Evolutionary conservation across 495 filamentous ascomycete species (phyloP), one percentile per base, ranked within the genome.

Genomic region (Schizothecium vesticola): DNA sequence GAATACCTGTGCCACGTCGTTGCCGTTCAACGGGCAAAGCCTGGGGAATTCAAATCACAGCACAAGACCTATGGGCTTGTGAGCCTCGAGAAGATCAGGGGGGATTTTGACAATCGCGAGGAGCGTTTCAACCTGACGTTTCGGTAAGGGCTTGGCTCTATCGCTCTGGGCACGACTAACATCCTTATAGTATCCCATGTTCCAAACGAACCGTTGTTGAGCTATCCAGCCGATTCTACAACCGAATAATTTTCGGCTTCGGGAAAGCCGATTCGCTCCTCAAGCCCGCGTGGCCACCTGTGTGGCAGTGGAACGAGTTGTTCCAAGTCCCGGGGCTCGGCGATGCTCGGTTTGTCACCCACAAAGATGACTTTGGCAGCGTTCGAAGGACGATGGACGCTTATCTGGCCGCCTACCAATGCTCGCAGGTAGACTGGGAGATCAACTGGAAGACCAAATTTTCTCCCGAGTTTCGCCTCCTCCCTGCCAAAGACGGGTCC

Each of bases 101-200:
- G 74, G 0, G 72, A 79, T 59, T 74, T 73, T 64, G 71, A 70
- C 60, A 84, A 87, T 67, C 83, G 83, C 51, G 93, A 97, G 73
- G 93, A 99, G 79, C 88, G 90, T 22, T 92, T 99, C 76, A 90
- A 92, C 69, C 82, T 97, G 21, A 87, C 88, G 3, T 97, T 97
- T 74, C 87, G 92, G 84, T 91, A 82, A 80, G 83, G 71, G 13
- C 3, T 5, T 8, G 23, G 43, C 25, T 24, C 6, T 11, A 12
- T 51, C 21, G 28, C 23, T 19, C 51, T 55, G 56, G 36, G 68
- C 33, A 65, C 26, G 26, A 63, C 73, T 77, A 67, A 77, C 71
- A 63, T 61, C 24, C 67, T 7, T 24, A 7, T 61, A 91, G 89
- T 31, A 77, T 86, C 28, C 94, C 94, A 22, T 82, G 92, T 56